Base-by-base conservation (phyloP, 139 green algal species). In the Chlamydomonas asymmetrica region DNA sequence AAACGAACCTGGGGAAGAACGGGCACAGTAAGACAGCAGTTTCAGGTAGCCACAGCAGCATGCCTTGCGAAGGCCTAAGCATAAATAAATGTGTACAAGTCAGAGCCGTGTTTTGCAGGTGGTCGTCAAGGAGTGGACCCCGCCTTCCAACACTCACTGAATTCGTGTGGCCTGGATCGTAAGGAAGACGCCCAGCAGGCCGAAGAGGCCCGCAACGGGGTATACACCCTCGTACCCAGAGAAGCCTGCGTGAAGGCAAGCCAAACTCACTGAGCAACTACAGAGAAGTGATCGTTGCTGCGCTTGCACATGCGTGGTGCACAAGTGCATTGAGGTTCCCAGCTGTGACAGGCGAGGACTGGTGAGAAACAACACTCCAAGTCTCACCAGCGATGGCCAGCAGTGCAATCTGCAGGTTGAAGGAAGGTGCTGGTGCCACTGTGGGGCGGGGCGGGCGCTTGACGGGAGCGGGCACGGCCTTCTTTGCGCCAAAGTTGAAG, bases 111-210 rank as follows among this genome's bases (percentile, higher is more conserved):
- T n/a, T n/a, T n/a, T n/a, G n/a, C n/a, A n/a, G n/a, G n/a, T n/a
- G n/a, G n/a, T n/a, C n/a, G n/a, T n/a, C n/a, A n/a, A n/a, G n/a
- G n/a, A n/a, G n/a, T n/a, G n/a, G n/a, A n/a, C n/a, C n/a, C n/a
- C n/a, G n/a, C n/a, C n/a, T n/a, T n/a, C n/a, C n/a, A n/a, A n/a
- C n/a, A 40, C 80, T 38, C 59, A 91, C 70, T 80, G 87, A 22
- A 97, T 87, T 16, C 88, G 76, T 32, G 83, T 88, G 9, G 93
- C 84, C 75, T 97, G 93, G 40, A 94, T 75, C 0, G 82, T 75
- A 7, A 96, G 71, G 76, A 96, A 95, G 0, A 83, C 80, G 22
- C 89, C 91, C 31, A 96, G 83, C 1, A 94, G n/a, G 9, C 84
- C 89, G 1, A 81, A 60, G 50, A 91, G 64, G 25, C 37, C 78